A percentile compares a stretch with the other conserved stretches of the same genome.
phyloP scores from a whole-genome alignment of 2,329 filamentous ascomycete genomes.

The Penicillium concentricum region DNA sequence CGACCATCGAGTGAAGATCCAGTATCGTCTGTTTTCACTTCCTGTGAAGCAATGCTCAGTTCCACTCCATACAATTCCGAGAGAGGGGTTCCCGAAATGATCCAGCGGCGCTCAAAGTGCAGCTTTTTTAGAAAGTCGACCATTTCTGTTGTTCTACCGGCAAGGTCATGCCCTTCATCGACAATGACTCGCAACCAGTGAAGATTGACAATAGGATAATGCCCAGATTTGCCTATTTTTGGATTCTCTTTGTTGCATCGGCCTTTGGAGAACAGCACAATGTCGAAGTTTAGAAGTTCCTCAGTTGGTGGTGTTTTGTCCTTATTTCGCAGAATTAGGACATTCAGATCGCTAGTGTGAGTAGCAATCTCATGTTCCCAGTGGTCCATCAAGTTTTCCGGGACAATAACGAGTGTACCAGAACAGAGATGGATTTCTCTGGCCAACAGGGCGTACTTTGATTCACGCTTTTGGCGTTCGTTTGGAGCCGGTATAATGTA shows the following conservation, averaged over 20 bases:
- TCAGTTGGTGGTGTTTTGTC: constrained; percentile 57
- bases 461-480: constrained; percentile 43
- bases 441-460: constrained; percentile 39
- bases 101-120: constrained; percentile 72
- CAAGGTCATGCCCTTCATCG: constrained; percentile 86
- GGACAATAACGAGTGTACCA: constrained; percentile 75
- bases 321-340: constrained; percentile 61
- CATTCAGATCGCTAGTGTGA: constrained; percentile 67
- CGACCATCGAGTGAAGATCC: constrained; percentile 26
- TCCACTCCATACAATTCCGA: constrained; percentile 77
- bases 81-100: constrained; percentile 87
- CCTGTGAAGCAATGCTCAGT: constrained; percentile 52
- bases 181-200: constrained; percentile 88
- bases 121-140: constrained; percentile 55
- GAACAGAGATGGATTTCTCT: constrained; percentile 61
- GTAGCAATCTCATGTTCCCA: constrained; percentile 80
- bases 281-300: constrained; percentile 66
- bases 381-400: constrained; percentile 77
- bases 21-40: constrained; percentile 37
- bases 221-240: constrained; percentile 47
- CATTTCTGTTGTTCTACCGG: constrained; percentile 60
- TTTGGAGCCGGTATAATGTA: constrained; percentile 57
- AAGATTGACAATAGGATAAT: constrained; percentile 65
- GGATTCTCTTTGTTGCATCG: constrained; percentile 68
- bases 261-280: constrained; percentile 73